A percentile compares a stretch with the other conserved stretches of the same genome.
Evolutionary conservation across 2,329 filamentous ascomycete species (phyloP).

Genomic region (Mariannaea elegans): DNA sequence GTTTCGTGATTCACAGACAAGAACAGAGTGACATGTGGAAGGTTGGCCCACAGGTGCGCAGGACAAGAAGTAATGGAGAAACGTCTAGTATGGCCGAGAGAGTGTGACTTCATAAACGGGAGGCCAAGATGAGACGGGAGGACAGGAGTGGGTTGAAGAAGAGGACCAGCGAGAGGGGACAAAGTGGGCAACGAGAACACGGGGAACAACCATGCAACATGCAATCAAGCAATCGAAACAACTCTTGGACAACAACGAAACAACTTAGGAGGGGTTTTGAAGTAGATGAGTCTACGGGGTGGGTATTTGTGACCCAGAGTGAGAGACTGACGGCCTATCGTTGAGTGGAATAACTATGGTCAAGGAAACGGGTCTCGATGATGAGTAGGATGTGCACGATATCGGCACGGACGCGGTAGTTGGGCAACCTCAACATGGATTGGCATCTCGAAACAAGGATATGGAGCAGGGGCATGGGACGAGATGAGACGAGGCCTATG

Average conservation of each 20-base stretch:
- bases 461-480: constrained; percentile 4
- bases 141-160: constrained; percentile 37
- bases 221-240: constrained; percentile 28
- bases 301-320: constrained; percentile 28
- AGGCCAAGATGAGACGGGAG: constrained; percentile 25
- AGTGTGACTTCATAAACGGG: constrained; percentile 26
- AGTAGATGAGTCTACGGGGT: constrained; percentile 21
- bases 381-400: neutral
- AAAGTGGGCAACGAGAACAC: constrained; percentile 27
- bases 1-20: constrained; percentile 40
- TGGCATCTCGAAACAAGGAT: too few relatives aligned
- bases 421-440: too few relatives aligned
- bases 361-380: constrained; percentile 37
- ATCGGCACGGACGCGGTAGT: too few relatives aligned
- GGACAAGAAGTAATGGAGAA: constrained; percentile 25
- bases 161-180: constrained; percentile 25
- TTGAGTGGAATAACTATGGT: constrained; percentile 26
- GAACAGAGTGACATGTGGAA: constrained; percentile 28
- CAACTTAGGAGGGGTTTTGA: constrained; percentile 23
- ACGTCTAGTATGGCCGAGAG: constrained; percentile 26
- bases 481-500: neutral
- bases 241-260: constrained; percentile 28
- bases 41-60: neutral
- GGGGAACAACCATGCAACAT: constrained; percentile 20
- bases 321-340: constrained; percentile 32